Evolutionary conservation across 345 rosid species (phyloP).

Genomic region (Reutealis trisperma): DNA sequence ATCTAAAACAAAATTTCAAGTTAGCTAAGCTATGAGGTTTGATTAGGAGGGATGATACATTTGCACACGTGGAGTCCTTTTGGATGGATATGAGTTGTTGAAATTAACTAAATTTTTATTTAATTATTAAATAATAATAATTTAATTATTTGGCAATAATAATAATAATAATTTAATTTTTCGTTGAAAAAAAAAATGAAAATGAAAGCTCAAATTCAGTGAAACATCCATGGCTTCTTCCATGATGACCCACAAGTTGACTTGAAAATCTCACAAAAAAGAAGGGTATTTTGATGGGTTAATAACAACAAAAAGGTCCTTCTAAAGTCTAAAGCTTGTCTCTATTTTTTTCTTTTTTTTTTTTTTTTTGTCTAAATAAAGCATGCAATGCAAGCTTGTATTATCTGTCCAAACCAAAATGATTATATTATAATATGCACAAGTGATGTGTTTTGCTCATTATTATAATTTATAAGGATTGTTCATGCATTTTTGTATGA

Average conservation of each 20-base stretch:
- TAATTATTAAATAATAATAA: not conserved
- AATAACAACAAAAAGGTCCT: constrained; percentile 20
- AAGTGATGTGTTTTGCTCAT: no score
- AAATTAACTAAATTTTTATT: not conserved
- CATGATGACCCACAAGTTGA: constrained; percentile 33
- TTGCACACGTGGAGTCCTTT: constrained; percentile 18
- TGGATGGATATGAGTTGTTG: constrained; percentile 15
- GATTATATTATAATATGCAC: not conserved
- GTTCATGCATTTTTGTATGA: not conserved
- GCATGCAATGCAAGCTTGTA: not conserved
- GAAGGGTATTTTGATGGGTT: constrained; percentile 1
- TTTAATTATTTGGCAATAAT: not conserved
- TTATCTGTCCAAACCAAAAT: not conserved
- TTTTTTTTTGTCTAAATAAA: not conserved
- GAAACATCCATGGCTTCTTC: constrained; percentile 38
- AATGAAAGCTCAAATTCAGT: not conserved
- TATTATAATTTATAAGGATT: no score
- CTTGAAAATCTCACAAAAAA: not conserved
- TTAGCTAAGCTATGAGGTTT: not conserved
- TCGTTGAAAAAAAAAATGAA: not conserved
- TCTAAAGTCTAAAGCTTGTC: not conserved
- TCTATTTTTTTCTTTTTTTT: not conserved
- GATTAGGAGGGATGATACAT: constrained; percentile 16
- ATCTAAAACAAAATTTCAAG: no score
- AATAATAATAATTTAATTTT: not conserved